Evolutionary conservation across 2,329 filamentous ascomycete genomes (phyloP), one percentile per base, ranked within the genome.

Genomic region (Drechslerella coelobrocha): DNA sequence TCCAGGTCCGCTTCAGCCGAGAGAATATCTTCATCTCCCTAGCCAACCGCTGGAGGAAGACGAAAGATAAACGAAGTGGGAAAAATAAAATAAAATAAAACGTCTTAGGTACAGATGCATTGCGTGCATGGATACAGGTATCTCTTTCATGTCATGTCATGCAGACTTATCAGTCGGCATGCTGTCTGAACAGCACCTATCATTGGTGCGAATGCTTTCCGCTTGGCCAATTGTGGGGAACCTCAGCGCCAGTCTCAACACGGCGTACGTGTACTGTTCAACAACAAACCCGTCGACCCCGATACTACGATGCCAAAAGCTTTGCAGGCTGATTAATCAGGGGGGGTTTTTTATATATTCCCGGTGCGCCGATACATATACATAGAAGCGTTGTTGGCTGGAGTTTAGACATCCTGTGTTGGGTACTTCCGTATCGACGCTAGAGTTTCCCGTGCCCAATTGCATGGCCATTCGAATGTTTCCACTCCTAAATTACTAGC

Each of bases 121-220:
- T n/a, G 12, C 34, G 3, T 39, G 34, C 34, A 39, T n/a, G 12
- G 12, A n/a, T n/a, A 39, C 34, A 39, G 34, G 34, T 39, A 39
- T 39, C 4, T n/a, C 17, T n/a, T 14, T 5, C 17, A 10, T 39
- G 34, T 39, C 34, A 39, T 39, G 34, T 39, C 34, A 39, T 39
- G 34, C 34, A 39, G 12, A 39, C 34, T 39, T 39, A 39, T 39
- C 34, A 39, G 34, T 39, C 34, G 17, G 34, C 34, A 39, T 39
- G 34, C 34, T 14, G 12, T 39, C 34, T 39, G 5, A 14, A 10
- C 34, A n/a, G 34, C 34, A n/a, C 34, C 17, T 39, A n/a, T n/a
- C 12, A 39, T 39, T 39, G 34, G 34, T 39, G 34, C 34, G 17
- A 39, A 39, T 39, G 34, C 34, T n/a, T 39, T 39, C 34, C 34